A percentile compares a stretch with the other conserved stretches of the same genome.
Evolutionary conservation across 805 yeast genomes (phyloP).

Genomic region (Candida odintsovae): DNA sequence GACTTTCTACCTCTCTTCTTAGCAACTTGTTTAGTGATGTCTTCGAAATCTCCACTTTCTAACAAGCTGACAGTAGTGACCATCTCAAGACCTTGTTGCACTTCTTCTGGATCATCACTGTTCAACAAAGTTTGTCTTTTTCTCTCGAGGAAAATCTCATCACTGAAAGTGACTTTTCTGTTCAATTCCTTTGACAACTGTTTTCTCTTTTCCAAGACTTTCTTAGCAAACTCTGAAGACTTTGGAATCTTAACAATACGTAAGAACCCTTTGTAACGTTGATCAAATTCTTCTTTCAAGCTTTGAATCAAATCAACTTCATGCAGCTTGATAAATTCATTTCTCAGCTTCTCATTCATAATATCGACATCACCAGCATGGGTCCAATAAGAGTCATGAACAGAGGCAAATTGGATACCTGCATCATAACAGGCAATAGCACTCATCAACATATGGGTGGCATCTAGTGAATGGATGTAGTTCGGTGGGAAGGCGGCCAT

Average conservation of each 20-base stretch:
- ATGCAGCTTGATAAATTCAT: constrained; percentile 75
- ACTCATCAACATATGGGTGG: constrained; percentile 91
- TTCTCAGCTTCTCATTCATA: constrained; percentile 68
- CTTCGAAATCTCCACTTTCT: constrained; percentile 15
- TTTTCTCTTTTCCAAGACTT: constrained; percentile 44
- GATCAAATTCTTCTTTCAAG: constrained; percentile 72
- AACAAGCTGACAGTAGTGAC: constrained; percentile 66
- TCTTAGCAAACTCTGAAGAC: constrained; percentile 43
- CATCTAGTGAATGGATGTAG: constrained; percentile 91
- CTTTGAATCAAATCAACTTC: constrained; percentile 63
- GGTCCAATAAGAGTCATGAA: constrained; percentile 98
- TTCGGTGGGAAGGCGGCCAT: constrained; percentile 94
- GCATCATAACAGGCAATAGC: constrained; percentile 68
- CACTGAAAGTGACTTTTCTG: constrained; percentile 52
- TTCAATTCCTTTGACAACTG: constrained; percentile 44
- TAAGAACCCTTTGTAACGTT: constrained; percentile 68
- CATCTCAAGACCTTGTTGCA: constrained; percentile 46
- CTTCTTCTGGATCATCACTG: constrained; percentile 45
- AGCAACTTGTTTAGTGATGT: constrained; percentile 1
- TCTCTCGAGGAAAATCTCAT: constrained; percentile 69
- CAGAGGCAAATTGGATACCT: constrained; percentile 80
- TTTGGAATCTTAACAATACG: constrained; percentile 52
- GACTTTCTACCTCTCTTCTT: constrained; percentile 13
- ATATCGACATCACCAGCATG: constrained; percentile 79
- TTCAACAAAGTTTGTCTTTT: constrained; percentile 50